These are phyloP conservation scores for Blastomyces parvus DNA, from an alignment of 2,329 filamentous ascomycete species.

Conservation along the genomic window DNA sequence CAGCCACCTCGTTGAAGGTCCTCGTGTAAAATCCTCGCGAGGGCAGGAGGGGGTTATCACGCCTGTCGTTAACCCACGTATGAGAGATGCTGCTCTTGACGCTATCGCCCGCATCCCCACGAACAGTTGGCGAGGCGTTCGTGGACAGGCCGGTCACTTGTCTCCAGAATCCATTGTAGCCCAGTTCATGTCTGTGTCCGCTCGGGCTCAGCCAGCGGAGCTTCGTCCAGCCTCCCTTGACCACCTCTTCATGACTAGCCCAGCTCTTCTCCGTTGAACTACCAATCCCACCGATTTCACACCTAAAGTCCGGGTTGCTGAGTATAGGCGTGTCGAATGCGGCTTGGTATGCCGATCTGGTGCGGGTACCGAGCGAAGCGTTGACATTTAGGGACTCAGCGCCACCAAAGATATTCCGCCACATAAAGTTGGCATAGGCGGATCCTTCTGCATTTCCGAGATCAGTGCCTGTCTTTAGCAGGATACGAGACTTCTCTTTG, in stretches of 20 bases:
- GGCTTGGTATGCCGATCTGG: constrained; percentile 81
- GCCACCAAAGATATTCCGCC: constrained; percentile 89
- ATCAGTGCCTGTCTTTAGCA: constrained; percentile 90
- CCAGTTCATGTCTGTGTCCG: constrained; percentile 64
- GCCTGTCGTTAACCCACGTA: constrained; percentile 66
- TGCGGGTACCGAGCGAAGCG: constrained; percentile 79
- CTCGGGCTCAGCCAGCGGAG: constrained; percentile 60
- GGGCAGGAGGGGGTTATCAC: constrained; percentile 78
- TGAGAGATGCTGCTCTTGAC: constrained; percentile 83
- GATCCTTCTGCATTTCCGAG: constrained; percentile 89
- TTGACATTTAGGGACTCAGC: constrained; percentile 83
- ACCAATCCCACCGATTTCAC: constrained; percentile 69
- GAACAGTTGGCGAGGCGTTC: constrained; percentile 69
- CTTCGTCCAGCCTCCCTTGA: constrained; percentile 67
- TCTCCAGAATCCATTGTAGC: constrained; percentile 75
- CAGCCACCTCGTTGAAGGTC: constrained; percentile 72
- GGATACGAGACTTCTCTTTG: constrained; percentile 69
- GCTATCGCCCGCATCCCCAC: constrained; percentile 77
- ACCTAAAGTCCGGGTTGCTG: constrained; percentile 70
- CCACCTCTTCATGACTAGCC: constrained; percentile 85
- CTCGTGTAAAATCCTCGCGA: constrained; percentile 72
- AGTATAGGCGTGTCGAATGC: constrained; percentile 73
- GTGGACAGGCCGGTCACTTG: constrained; percentile 71
- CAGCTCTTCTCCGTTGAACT: constrained; percentile 83
- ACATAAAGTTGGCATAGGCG: constrained; percentile 75